These are phyloP conservation scores for Lichtheimia ornata DNA, from an alignment of 371 early-diverging fungal genomes.

Conservation along the genomic window DNA sequence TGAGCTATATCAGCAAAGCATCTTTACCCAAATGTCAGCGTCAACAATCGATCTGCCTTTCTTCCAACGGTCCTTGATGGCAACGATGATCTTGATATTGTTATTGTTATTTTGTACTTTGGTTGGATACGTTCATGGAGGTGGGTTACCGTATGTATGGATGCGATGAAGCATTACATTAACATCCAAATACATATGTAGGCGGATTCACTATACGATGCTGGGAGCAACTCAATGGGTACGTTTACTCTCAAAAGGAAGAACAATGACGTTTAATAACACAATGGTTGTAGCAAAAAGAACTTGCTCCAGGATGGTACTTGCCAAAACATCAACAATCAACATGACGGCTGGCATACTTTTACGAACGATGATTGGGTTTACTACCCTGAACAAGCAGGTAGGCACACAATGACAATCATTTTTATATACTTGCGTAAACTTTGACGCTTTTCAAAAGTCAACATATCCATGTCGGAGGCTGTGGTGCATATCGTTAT, in stretches of 20 bases:
- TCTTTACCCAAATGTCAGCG: no score
- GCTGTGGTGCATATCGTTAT: conserved; percentile 26
- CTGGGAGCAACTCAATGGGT: conserved; percentile 27
- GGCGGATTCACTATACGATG: conserved; percentile 23
- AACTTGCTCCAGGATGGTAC: conserved; percentile 42
- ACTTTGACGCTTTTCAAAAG: conserved; percentile 7
- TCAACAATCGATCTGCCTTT: no score
- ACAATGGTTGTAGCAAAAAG: conserved; percentile 26
- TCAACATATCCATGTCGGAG: conserved; percentile 35
- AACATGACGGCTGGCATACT: conserved; percentile 35
- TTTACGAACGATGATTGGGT: conserved; percentile 41
- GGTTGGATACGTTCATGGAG: no score
- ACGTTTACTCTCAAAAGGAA: not conserved
- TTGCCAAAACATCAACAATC: conserved; percentile 26
- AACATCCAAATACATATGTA: not conserved
- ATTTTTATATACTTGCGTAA: not conserved
- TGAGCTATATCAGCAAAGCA: no score
- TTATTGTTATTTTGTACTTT: no score
- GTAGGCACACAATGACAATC: conserved; percentile 12
- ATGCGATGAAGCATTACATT: no score
- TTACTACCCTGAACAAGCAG: conserved; percentile 46
- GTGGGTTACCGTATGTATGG: no score
- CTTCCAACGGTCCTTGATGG: no score
- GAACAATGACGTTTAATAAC: not conserved
- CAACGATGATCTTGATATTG: no score